Conservation (phyloP, 768 basidiomycete species). For the Boletus tomentosulus region DNA sequence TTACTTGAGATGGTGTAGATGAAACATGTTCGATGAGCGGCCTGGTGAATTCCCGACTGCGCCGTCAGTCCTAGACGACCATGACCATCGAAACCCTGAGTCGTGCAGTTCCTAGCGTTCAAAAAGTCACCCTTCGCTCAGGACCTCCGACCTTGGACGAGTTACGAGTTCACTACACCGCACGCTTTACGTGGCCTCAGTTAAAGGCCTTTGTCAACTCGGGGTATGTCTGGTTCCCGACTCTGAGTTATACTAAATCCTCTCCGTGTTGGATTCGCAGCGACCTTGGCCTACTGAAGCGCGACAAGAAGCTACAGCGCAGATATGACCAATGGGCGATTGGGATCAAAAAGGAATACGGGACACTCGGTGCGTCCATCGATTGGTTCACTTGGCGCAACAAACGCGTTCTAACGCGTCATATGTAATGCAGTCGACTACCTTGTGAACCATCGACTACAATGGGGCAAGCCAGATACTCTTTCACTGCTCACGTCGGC, state of each 20-base stretch:
- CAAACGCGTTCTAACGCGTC: neutral
- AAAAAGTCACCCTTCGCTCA: constrained; percentile 39
- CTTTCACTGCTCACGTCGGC: constrained; percentile 56
- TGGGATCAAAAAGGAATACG: constrained; percentile 55
- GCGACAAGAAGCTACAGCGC: constrained; percentile 63
- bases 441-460: constrained; percentile 61
- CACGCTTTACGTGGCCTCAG: constrained; percentile 72
- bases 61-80: neutral
- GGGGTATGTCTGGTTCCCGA: constrained; percentile 43
- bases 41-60: too few species aligned
- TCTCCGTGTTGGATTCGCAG: constrained; percentile 34
- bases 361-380: constrained; percentile 53
- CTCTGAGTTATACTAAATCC: neutral
- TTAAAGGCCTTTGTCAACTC: constrained; percentile 76
- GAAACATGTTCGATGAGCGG: too few species aligned
- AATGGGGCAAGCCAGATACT: constrained; percentile 70
- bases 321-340: constrained; percentile 60
- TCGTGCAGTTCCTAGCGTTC: neutral
- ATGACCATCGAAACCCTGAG: constrained; percentile 17
- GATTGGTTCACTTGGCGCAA: neutral
- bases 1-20: too few species aligned
- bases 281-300: constrained; percentile 76
- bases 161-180: constrained; percentile 62
- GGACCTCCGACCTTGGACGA: constrained; percentile 71
- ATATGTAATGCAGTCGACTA: constrained; percentile 52